Conservation (phyloP, 495 filamentous ascomycete genomes). For the Penicillium manginii region DNA sequence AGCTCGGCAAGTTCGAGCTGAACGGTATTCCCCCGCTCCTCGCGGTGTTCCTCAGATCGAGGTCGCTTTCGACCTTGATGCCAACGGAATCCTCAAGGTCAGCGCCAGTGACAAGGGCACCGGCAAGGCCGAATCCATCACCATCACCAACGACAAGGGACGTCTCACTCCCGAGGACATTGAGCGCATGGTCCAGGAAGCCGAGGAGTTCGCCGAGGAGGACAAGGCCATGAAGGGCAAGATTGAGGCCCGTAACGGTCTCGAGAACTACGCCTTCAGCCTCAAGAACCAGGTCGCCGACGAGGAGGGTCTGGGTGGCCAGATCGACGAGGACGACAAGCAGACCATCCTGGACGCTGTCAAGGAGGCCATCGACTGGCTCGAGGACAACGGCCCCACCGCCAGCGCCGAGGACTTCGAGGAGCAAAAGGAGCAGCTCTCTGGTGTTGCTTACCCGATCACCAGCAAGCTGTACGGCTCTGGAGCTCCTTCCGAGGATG, state of each 20-base stretch:
- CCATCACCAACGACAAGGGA: constrained; percentile 99
- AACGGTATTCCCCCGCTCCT: constrained; percentile 96
- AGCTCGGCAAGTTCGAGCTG: constrained; percentile 98
- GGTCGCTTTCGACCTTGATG: constrained; percentile 98
- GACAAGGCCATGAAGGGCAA: constrained; percentile 95
- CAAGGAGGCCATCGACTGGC: constrained; percentile 97
- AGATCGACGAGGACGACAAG: constrained; percentile 99
- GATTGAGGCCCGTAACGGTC: constrained; percentile 92
- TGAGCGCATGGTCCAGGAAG: constrained; percentile 97
- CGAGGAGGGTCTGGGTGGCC: constrained; percentile 93
- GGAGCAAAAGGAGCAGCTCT: constrained; percentile 99
- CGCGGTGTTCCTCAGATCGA: constrained; percentile 99
- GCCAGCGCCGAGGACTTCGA: constrained; percentile 93
- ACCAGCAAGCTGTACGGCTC: constrained; percentile 94
- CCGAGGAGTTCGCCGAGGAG: constrained; percentile 98
- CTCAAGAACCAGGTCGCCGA: constrained; percentile 99
- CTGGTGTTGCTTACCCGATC: constrained; percentile 95
- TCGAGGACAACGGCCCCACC: constrained; percentile 90
- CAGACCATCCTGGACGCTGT: constrained; percentile 94
- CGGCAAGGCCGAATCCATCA: constrained; percentile 96
- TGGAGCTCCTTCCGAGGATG: constrained; percentile 59
- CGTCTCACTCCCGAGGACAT: constrained; percentile 98
- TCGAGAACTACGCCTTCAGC: constrained; percentile 96
- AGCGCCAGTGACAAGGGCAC: constrained; percentile 98
- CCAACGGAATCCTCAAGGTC: constrained; percentile 99